A percentile compares a stretch with the other conserved stretches of the same genome.
Conservation (phyloP, 305 asterid species). For the Rubia balearica region DNA sequence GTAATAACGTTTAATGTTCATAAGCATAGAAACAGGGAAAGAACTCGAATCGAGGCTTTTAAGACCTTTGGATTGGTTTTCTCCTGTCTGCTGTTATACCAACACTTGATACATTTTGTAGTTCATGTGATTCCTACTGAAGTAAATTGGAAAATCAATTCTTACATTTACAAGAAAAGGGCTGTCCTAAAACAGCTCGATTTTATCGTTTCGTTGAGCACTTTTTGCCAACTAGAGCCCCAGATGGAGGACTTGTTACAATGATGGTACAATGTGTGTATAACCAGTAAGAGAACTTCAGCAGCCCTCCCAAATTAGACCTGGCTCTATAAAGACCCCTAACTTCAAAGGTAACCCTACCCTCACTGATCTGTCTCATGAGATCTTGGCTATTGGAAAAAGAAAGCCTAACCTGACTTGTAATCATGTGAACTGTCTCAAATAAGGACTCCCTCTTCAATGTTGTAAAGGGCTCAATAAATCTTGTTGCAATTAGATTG, state of each 20-base stretch:
- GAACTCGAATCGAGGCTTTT: not conserved
- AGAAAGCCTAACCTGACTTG: conserved; percentile 69
- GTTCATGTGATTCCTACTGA: not conserved
- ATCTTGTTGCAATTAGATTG: conserved; percentile 50
- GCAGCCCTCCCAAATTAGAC: conserved; percentile 60
- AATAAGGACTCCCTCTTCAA: conserved; percentile 46
- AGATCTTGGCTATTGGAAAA: conserved; percentile 35
- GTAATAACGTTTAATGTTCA: not conserved
- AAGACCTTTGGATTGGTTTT: conserved; percentile 1
- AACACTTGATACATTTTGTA: not conserved
- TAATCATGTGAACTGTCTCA: conserved; percentile 50
- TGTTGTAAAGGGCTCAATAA: conserved; percentile 52
- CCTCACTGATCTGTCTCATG: conserved; percentile 49
- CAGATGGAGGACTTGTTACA: conserved; percentile 77
- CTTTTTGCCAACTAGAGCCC: conserved; percentile 52
- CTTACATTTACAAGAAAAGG: conserved; percentile 1
- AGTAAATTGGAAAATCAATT: not conserved
- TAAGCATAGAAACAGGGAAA: not conserved
- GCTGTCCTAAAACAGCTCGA: conserved; percentile 8
- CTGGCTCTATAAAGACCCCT: conserved; percentile 58
- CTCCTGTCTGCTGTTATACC: not conserved
- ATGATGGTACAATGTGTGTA: conserved; percentile 50
- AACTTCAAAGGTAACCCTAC: conserved; percentile 53
- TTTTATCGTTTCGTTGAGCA: conserved; percentile 57
- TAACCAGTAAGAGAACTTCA: conserved; percentile 70